Evolutionary conservation across 2,329 filamentous ascomycete species (phyloP).

Genomic region (Exophiala calicioides): DNA sequence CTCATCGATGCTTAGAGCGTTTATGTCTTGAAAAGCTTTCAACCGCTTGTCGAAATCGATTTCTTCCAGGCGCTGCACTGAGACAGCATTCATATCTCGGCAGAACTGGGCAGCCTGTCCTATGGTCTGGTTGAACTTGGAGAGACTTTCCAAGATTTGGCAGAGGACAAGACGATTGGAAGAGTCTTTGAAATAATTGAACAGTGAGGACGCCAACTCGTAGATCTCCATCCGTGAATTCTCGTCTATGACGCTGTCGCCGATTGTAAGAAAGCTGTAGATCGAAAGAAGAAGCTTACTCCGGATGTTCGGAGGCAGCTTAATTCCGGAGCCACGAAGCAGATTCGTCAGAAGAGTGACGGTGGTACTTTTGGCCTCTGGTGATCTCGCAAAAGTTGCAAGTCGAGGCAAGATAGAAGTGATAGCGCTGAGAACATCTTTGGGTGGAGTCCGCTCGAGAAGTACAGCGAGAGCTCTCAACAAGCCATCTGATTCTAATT

Average conservation of each 20-base stretch:
- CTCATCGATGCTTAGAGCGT: conserved; percentile 63
- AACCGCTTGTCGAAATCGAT: conserved; percentile 84
- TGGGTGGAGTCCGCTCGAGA: conserved; percentile 44
- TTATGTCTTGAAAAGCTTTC: conserved; percentile 72
- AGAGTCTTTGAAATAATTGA: conserved; percentile 85
- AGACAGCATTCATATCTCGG: conserved; percentile 77
- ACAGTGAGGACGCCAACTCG: conserved; percentile 74
- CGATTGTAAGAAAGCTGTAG: conserved; percentile 14
- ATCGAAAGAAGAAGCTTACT: conserved; percentile 25
- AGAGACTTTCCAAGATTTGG: conserved; percentile 70
- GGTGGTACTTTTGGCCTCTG: conserved; percentile 13
- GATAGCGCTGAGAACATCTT: conserved; percentile 23
- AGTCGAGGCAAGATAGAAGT: conserved; percentile 24
- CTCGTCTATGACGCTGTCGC: conserved; percentile 41
- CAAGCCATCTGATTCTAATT: conserved; percentile 48
- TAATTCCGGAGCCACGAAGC: conserved; percentile 38
- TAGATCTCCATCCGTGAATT: conserved; percentile 68
- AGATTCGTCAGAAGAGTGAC: conserved; percentile 39
- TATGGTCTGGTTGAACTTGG: conserved; percentile 63
- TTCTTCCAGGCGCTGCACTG: conserved; percentile 71
- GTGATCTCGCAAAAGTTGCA: conserved; percentile 21
- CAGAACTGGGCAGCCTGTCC: conserved; percentile 68
- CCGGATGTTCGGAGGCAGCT: conserved; percentile 25
- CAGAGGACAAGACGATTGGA: conserved; percentile 73
- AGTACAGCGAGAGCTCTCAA: conserved; percentile 80